Conservation (phyloP, 164 flowering plant species). For the Vitis cinerea region DNA sequence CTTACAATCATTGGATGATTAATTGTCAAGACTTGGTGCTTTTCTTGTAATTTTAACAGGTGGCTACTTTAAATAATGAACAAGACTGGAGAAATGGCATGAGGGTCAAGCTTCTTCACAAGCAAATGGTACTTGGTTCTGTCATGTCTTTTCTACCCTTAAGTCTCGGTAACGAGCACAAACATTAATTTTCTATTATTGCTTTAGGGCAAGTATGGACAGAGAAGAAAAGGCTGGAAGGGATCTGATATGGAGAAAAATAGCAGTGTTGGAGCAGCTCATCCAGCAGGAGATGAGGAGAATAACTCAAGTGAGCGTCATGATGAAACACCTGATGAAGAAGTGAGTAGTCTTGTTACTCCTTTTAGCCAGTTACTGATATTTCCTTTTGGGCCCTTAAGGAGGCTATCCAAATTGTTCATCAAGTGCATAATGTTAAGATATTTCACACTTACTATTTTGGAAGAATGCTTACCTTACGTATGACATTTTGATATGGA, state of each 20-base stretch:
- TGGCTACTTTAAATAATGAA: constrained; percentile 64
- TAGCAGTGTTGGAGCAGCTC: constrained; percentile 24
- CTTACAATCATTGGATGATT: not conserved
- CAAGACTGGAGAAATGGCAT: constrained; percentile 87
- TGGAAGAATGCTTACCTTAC: too few species aligned
- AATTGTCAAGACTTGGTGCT: not conserved
- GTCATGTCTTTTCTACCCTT: not conserved
- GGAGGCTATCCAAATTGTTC: too few species aligned
- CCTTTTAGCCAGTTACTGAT: too few species aligned
- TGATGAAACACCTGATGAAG: constrained; percentile 53
- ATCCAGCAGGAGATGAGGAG: constrained; percentile 38
- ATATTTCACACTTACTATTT: too few species aligned
- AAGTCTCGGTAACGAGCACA: not conserved
- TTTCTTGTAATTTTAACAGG: constrained; percentile 43
- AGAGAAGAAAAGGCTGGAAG: constrained; percentile 40
- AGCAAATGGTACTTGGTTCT: constrained; percentile 42
- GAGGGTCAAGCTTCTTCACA: constrained; percentile 71
- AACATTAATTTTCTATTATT: not conserved
- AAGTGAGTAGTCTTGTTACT: constrained; percentile 34
- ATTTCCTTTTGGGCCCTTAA: too few species aligned
- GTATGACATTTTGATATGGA: too few species aligned
- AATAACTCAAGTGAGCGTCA: constrained; percentile 42
- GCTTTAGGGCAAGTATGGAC: constrained; percentile 48
- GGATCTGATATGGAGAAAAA: constrained; percentile 45
- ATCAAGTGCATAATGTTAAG: too few species aligned